Conservation (phyloP, 768 basidiomycete genomes). For the Ramaria sp. region DNA sequence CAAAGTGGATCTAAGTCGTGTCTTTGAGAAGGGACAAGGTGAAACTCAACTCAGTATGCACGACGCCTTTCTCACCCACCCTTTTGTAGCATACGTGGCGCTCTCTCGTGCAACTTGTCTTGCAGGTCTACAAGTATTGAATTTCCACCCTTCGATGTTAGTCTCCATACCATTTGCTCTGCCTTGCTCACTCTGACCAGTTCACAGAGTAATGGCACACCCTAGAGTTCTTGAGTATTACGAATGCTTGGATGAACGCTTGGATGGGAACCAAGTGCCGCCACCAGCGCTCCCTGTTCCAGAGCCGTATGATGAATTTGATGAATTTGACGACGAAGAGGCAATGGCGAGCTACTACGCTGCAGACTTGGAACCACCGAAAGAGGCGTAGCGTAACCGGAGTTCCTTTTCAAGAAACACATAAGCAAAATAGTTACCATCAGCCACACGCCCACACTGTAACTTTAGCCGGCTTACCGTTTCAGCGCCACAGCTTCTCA, state of each 20-base stretch:
- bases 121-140: constrained; percentile 74
- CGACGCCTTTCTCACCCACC: not conserved
- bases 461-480: no score
- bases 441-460: no score
- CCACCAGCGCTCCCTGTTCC: not conserved
- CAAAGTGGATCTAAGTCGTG: constrained; percentile 83
- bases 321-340: constrained; percentile 17
- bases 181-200: not conserved
- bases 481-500: no score
- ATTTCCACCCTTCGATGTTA: constrained; percentile 58
- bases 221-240: constrained; percentile 54
- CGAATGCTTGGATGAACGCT: constrained; percentile 20
- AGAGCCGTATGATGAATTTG: constrained; percentile 14
- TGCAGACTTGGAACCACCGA: not conserved
- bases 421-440: no score
- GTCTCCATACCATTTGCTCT: not conserved
- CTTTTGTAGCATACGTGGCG: constrained; percentile 82
- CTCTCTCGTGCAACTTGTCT: constrained; percentile 88
- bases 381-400: no score
- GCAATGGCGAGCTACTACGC: constrained; percentile 23
- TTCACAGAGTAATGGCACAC: constrained; percentile 48
- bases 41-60: not conserved
- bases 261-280: constrained; percentile 12
- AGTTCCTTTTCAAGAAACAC: no score
- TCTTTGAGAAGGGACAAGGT: constrained; percentile 90